phyloP scores from a whole-genome alignment of 73 alveolate genomes.

The Paramecium pentaurelia region DNA sequence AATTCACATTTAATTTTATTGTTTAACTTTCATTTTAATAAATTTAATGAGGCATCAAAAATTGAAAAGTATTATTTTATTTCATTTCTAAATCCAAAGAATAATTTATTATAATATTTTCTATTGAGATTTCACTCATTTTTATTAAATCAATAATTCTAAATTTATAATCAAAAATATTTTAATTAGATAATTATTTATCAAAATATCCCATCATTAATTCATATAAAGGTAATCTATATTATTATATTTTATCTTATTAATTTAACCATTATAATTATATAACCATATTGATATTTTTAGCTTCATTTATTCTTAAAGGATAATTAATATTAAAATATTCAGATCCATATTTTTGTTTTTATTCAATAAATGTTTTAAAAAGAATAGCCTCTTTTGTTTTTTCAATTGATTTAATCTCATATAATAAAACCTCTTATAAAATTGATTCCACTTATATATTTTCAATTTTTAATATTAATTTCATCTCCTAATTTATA shows the following conservation, averaged over 20 bases:
- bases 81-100: background rate
- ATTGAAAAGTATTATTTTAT: background rate
- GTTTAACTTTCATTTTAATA: background rate
- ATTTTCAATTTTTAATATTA: background rate
- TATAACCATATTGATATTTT: background rate
- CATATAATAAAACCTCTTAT: background rate
- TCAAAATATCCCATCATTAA: background rate
- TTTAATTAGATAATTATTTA: background rate
- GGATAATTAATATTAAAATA: background rate
- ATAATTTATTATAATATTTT: background rate
- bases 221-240: slow-evolving; percentile 13
- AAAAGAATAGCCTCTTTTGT: background rate
- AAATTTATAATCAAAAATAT: background rate
- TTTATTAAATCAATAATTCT: background rate
- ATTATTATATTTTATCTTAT: background rate
- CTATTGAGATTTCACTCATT: background rate
- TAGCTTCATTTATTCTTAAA: background rate
- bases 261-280: background rate
- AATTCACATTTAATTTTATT: background rate
- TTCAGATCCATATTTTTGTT: background rate
- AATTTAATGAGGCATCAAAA: background rate
- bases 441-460: background rate
- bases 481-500: background rate
- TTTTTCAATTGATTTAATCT: background rate
- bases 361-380: background rate